Evolutionary conservation across 2,329 filamentous ascomycete genomes (phyloP).

Genomic region (Aspergillus novofumigatus): DNA sequence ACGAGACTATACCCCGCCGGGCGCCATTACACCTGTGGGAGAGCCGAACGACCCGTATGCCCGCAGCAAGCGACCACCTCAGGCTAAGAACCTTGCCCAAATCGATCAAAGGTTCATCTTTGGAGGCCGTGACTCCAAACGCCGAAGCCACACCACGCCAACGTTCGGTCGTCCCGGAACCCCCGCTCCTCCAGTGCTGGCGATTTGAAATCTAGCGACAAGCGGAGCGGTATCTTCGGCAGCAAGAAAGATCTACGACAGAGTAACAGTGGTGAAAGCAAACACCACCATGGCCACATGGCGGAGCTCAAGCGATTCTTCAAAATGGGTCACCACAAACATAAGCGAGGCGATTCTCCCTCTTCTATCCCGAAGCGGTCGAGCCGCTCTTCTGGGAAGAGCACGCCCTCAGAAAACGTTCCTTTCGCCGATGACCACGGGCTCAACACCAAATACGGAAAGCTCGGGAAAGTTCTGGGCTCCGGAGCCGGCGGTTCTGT

Average conservation of each 20-base stretch:
- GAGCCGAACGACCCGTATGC: conserved; percentile 83
- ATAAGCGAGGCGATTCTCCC: conserved; percentile 61
- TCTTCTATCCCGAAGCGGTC: conserved; percentile 55
- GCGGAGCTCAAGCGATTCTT: conserved; percentile 96
- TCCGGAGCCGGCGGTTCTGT: conserved; percentile 94
- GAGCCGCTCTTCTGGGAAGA: conserved; percentile 50
- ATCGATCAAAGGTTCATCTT: conserved; percentile 85
- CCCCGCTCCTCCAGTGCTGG: conserved; percentile 45
- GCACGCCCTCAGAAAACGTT: conserved; percentile 51
- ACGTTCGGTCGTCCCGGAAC: conserved; percentile 41
- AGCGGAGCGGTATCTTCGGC: conserved; percentile 53
- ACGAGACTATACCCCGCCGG: conserved; percentile 54
- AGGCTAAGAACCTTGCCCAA: conserved; percentile 59
- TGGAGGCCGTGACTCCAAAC: conserved; percentile 65
- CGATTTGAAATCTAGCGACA: conserved; percentile 44
- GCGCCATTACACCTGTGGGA: conserved; percentile 73
- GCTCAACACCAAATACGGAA: conserved; percentile 86
- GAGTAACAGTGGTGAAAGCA: conserved; percentile 45
- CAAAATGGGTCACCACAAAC: conserved; percentile 68
- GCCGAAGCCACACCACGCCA: conserved; percentile 54
- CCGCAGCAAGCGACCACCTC: conserved; percentile 71
- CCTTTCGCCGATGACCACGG: conserved; percentile 95
- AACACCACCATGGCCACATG: conserved; percentile 67
- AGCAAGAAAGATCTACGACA: conserved; percentile 50
- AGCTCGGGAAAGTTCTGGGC: conserved; percentile 88